Conservation (phyloP, 2,329 filamentous ascomycete genomes). For the Paecilomyces variotii region DNA sequence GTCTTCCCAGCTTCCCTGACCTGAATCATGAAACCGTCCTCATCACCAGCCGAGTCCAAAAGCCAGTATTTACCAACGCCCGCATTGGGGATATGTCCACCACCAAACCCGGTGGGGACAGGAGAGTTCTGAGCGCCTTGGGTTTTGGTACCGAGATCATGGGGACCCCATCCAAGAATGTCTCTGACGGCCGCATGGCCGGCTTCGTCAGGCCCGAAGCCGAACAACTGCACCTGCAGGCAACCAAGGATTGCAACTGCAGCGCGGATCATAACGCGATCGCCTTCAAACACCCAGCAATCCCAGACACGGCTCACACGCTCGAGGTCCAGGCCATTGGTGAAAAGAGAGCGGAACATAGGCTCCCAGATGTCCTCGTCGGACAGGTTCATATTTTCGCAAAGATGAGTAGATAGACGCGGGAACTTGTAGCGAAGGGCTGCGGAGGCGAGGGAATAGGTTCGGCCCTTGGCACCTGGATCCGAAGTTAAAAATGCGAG, state of each 20-base stretch:
- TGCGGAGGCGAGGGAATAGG: slow-evolving; percentile 48
- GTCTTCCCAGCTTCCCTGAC: slow-evolving; percentile 37
- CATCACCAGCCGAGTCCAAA: slow-evolving; percentile 28
- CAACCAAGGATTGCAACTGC: slow-evolving; percentile 37
- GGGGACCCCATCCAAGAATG: slow-evolving; percentile 31
- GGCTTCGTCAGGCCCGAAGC: slow-evolving; percentile 31
- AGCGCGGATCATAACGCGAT: slow-evolving; percentile 40
- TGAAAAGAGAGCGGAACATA: slow-evolving; percentile 48
- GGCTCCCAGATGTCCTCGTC: slow-evolving; percentile 44
- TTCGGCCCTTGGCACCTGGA: slow-evolving; percentile 45
- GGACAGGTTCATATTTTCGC: slow-evolving; percentile 30
- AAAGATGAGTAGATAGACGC: slow-evolving; percentile 45
- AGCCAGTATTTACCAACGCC: slow-evolving; percentile 36
- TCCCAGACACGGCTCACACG: slow-evolving; percentile 52
- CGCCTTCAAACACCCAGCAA: slow-evolving; percentile 54
- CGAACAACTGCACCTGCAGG: slow-evolving; percentile 35
- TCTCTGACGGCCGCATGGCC: slow-evolving; percentile 24
- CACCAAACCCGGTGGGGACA: slow-evolving; percentile 26
- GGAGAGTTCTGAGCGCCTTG: slow-evolving; percentile 24
- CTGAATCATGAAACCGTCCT: slow-evolving; percentile 35
- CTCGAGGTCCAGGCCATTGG: slow-evolving; percentile 45
- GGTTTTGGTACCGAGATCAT: slow-evolving; percentile 20
- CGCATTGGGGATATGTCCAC: slow-evolving; percentile 26
- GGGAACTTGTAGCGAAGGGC: slow-evolving; percentile 53
- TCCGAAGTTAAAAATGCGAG: slow-evolving; percentile 55